Conservation (phyloP, 2,329 filamentous ascomycete species). For the Aureobasidium melanogenum region DNA sequence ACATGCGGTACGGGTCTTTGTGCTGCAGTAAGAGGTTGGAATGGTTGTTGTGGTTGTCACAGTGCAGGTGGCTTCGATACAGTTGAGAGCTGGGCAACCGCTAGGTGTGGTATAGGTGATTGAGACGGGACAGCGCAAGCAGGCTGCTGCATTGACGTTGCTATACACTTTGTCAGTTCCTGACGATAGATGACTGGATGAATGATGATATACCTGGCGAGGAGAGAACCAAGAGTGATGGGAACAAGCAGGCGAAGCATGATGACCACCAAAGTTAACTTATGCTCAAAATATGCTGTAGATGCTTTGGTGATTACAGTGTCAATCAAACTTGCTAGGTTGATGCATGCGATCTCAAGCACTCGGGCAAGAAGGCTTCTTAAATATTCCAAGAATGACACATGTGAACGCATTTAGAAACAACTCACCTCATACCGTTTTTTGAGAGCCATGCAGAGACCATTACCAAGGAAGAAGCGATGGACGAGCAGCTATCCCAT, state of each 20-base stretch:
- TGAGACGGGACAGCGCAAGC: slow-evolving; percentile 6
- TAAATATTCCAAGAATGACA: neutral
- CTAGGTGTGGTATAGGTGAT: slow-evolving; percentile 1
- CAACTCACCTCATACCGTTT: neutral
- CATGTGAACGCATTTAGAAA: neutral
- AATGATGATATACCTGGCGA: neutral
- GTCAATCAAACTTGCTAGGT: neutral
- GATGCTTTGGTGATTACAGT: neutral
- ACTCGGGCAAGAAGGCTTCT: neutral
- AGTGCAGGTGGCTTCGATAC: neutral
- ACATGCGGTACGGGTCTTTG: neutral
- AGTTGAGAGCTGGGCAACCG: neutral
- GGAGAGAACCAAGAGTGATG: neutral
- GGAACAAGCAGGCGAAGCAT: neutral
- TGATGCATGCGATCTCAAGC: neutral
- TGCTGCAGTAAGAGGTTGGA: neutral
- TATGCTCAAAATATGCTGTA: too few relatives aligned
- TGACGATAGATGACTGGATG: neutral
- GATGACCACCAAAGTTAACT: neutral
- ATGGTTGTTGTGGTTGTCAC: neutral
- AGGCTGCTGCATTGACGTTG: neutral
- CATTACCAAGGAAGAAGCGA: neutral
- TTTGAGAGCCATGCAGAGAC: neutral
- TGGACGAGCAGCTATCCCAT: neutral
- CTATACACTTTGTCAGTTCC: neutral